These are phyloP conservation scores for Bisporella sp. DNA, from an alignment of 2,329 filamentous ascomycete species.

Conservation along the genomic window DNA sequence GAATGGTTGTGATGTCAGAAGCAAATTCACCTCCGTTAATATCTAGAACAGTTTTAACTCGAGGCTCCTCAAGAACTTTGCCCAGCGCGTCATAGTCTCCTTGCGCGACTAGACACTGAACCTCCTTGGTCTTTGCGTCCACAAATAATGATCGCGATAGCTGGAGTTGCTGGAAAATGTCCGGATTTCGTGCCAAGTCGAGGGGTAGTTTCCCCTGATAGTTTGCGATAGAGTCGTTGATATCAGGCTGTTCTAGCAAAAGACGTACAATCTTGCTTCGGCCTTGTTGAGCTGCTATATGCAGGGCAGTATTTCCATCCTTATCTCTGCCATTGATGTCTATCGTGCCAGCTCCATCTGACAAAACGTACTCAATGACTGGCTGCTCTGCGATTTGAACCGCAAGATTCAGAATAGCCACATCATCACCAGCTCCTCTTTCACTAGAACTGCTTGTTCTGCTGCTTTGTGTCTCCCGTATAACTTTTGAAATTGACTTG, in stretches of 20 bases:
- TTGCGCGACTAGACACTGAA: constrained; percentile 69
- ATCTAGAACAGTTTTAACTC: constrained; percentile 80
- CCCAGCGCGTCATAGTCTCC: constrained; percentile 74
- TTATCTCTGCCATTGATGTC: constrained; percentile 88
- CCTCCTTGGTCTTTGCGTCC: constrained; percentile 75
- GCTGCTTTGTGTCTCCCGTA: constrained; percentile 51
- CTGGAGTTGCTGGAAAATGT: constrained; percentile 94
- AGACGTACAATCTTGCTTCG: constrained; percentile 74
- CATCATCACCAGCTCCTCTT: constrained; percentile 52
- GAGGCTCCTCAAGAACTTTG: constrained; percentile 73
- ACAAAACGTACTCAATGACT: constrained; percentile 92
- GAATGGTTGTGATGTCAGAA: constrained; percentile 68
- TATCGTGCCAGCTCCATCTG: constrained; percentile 57
- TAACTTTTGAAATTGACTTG: constrained; percentile 78
- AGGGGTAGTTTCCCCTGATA: constrained; percentile 77
- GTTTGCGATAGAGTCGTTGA: constrained; percentile 87
- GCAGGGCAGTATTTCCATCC: constrained; percentile 90
- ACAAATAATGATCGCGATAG: constrained; percentile 84
- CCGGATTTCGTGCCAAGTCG: constrained; percentile 82
- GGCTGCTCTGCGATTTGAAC: constrained; percentile 91
- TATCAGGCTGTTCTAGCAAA: constrained; percentile 70
- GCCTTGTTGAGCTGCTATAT: constrained; percentile 79
- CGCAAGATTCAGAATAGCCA: constrained; percentile 84
- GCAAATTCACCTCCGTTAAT: constrained; percentile 88
- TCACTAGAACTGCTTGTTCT: constrained; percentile 38